Base-by-base conservation (phyloP, 2,329 filamentous ascomycete genomes). In the Cercospora zeina region DNA sequence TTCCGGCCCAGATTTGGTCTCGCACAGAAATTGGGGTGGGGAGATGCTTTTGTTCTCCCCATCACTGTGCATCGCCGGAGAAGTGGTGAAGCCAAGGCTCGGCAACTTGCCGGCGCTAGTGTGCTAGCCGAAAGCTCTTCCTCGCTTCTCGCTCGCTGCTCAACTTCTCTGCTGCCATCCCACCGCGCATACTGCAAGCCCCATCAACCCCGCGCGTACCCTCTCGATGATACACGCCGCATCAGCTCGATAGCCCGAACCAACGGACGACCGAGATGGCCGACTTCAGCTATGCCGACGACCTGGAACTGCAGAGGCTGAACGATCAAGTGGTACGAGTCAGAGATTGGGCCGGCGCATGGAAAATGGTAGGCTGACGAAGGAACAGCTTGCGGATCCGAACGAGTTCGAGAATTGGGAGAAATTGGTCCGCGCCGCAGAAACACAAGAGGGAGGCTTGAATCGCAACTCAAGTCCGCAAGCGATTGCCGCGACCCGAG, bases 321-420 rank as follows among this genome's bases (percentile, higher is more conserved):
- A 72, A 70, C 54, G 66, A 67, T 34, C 69, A 72, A 62, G 71
- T 71, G 59, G 70, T 73, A 64, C 57, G 69, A 54, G 10, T 5
- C 11, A 34, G 16, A 49, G 2, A 13, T 7, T 34, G 37, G 37
- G 34, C 27, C 21, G 21, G 45, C 16, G 21, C 16, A 31, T 49
- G 19, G 21, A n/a, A 53, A 14, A 45, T 33, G 4, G n/a, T 13
- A 33, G 36, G 42, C 59, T 63, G 62, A 64, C 55, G 4, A n/a
- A 6, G 3, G 10, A 30, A 37, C 69, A 88, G 85, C 69, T 80
- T 57, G 82, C 83, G 62, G 90, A 96, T 68, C 85, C 91, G 11
- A 95, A 99, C 76, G 93, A 91, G 73, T 97, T 96, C 72, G 93
- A 97, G 71, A 85, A 85, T 64, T 99, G 95, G 95, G 93, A 97